Base-by-base conservation (phyloP, 345 rosid species). In the Microcos paniculata region DNA sequence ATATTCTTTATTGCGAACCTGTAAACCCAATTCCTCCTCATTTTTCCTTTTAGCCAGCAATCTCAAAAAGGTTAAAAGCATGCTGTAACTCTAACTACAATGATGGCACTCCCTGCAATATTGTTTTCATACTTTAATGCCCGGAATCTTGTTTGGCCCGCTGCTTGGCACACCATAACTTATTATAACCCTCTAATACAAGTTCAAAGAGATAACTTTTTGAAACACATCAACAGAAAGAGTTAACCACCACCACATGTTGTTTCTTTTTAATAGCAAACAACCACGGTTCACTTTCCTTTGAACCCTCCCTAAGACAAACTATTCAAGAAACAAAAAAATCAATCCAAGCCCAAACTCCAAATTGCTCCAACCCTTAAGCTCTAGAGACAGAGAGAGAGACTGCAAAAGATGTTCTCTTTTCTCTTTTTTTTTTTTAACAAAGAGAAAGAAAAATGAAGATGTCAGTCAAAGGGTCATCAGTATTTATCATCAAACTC, bases 151-250 rank as follows among this genome's bases (percentile, higher is more conserved):
- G 94, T 92, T 85, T 84, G 92, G 80, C 94, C 67, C 55, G 94
- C 97, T 84, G 94, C 89, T 90, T 92, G 97, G 91, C 94, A 85
- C 85, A 92, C 94, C 97, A 92, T 92, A 87, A 87, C 94, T 90
- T 88, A 82, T 79, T 79, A 82, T 85, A 80, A 73, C 80, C 81
- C 78, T 81, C 78, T 74, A 79, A 66, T 88, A 90, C n/a, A 91
- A 79, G 80, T 88, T 89, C 84, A 85, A 71, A 38, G 89, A 88
- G 78, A 87, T 73, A 73, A 88, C 87, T 84, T 84, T 91, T 38
- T 87, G 84, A 80, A 78, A 82, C 30, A 91, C 91, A 49, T 89
- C 93, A 78, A 89, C 82, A 63, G 87, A 83, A 33, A 85, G 88
- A 80, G 75, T 88, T 21, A 87, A 64, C 86, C 89, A 84, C 97